Base-by-base conservation (phyloP, 805 yeast genomes). In the Candida krabiensis region DNA sequence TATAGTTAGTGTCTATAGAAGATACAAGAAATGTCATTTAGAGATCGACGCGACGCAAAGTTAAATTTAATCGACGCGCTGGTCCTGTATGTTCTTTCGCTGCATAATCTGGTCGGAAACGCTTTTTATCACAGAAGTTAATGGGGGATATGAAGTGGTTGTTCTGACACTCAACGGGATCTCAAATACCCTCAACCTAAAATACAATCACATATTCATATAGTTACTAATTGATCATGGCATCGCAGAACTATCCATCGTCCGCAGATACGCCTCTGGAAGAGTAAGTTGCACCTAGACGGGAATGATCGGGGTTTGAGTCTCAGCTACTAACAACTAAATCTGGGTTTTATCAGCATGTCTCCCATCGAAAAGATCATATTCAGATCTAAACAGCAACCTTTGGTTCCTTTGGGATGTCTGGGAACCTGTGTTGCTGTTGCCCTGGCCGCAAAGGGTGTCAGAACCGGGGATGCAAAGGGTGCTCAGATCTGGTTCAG, bases 401-500 rank as follows among this genome's bases (percentile, higher is more conserved):
- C 97, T 2, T 65, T 86, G 9, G 96, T 90, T 1, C 96, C 97
- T 1, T 39, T 88, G 5, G 96, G 96, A 2, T 71, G 86, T 12
- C 55, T 84, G 4, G 77, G 83, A 32, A 90, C 97, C 3, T 75
- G 85, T 7, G 86, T 81, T 3, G 96, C 96, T 0, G 86, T 90
- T 22, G 64, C 75, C 0, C 66, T 89, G 47, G 95, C 96, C 3
- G 89, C 88, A 3, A 73, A 76, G 47, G 85, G 90, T 17, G 69
- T 89, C 44, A 74, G 82, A 50, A 67, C 70, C 21, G 96, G 96
- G 18, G 79, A 87, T 50, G 75, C 80, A 44, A 67, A 70, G 30
- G 79, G 78, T 38, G 95, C 96, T 0, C 96, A 90, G 64, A 75
- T 76, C 33, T 89, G 86, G 79, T 90, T 87, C 70, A 74, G 91